These are phyloP conservation scores for Whalleya microplaca DNA, from an alignment of 2,329 filamentous ascomycete genomes.

Conservation along the genomic window DNA sequence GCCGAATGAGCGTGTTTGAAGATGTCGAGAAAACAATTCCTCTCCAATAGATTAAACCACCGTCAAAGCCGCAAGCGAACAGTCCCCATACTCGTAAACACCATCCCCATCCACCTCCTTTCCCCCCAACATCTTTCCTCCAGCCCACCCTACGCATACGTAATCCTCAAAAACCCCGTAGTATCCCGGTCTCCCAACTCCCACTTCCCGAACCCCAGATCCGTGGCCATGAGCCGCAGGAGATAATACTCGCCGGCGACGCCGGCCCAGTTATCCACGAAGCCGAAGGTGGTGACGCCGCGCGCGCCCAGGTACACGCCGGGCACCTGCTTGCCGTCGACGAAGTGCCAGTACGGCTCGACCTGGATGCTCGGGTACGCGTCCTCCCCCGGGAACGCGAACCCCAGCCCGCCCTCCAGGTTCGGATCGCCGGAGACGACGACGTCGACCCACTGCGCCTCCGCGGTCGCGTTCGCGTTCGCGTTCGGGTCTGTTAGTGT, in stretches of 20 bases:
- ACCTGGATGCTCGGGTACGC: conserved; percentile 10
- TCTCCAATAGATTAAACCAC: too few relatives aligned
- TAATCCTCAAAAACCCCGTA: conserved; percentile 16
- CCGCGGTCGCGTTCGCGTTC: not conserved
- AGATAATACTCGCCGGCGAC: conserved; percentile 21
- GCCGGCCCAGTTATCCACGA: conserved; percentile 15
- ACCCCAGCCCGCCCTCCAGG: conserved; percentile 16
- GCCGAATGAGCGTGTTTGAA: too few relatives aligned
- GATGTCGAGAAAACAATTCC: too few relatives aligned
- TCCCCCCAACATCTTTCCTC: not conserved
- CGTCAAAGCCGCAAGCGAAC: too few relatives aligned
- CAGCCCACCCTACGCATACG: conserved; percentile 1
- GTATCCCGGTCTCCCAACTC: conserved; percentile 12
- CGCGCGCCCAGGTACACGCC: conserved; percentile 16
- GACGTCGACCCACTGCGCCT: conserved; percentile 13
- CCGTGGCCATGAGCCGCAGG: conserved; percentile 13
- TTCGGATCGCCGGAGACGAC: conserved; percentile 20
- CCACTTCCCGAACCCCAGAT: conserved; percentile 7
- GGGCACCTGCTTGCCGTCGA: conserved; percentile 18
- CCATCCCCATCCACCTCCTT: too few relatives aligned
- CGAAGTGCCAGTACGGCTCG: conserved; percentile 21
- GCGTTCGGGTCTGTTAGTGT: not conserved
- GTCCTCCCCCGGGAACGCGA: conserved; percentile 8
- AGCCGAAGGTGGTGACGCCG: conserved; percentile 15
- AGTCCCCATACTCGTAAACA: too few relatives aligned